Conservation (phyloP, 2,329 filamentous ascomycete genomes). For the Aspergillus oerlinghausenensis region DNA sequence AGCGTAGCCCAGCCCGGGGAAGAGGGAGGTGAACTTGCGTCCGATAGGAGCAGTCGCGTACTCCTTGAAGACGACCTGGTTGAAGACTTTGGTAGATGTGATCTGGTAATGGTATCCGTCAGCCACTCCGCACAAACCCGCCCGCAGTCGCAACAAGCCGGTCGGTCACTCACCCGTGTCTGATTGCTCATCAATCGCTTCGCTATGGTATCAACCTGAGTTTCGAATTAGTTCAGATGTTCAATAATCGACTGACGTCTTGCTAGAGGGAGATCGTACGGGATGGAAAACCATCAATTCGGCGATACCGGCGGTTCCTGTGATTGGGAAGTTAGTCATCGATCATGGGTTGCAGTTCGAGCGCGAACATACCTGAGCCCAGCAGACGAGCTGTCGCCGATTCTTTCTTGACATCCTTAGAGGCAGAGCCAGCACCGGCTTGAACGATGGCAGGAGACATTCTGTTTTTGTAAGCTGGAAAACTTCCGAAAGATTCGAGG, state of each 20-base stretch:
- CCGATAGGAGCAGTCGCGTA: slow-evolving; percentile 66
- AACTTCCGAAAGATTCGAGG: not conserved
- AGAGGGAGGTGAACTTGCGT: slow-evolving; percentile 88
- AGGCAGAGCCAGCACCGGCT: slow-evolving; percentile 41
- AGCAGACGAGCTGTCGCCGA: slow-evolving; percentile 82
- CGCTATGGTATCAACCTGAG: slow-evolving; percentile 90
- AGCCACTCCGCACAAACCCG: not conserved
- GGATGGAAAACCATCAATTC: slow-evolving; percentile 92
- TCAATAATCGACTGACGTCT: not conserved
- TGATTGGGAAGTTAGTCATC: slow-evolving; percentile 11
- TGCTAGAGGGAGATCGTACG: slow-evolving; percentile 46
- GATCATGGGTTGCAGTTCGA: slow-evolving; percentile 4
- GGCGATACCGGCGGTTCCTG: slow-evolving; percentile 87
- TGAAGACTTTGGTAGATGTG: slow-evolving; percentile 61
- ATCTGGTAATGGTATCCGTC: slow-evolving; percentile 44
- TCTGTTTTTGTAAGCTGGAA: slow-evolving; percentile 7
- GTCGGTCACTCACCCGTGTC: slow-evolving; percentile 54
- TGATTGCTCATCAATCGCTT: slow-evolving; percentile 99
- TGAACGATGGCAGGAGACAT: slow-evolving; percentile 54
- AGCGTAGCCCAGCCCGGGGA: slow-evolving; percentile 94
- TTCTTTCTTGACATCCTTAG: slow-evolving; percentile 72
- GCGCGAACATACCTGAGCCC: slow-evolving; percentile 68
- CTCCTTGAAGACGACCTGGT: slow-evolving; percentile 90
- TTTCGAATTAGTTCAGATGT: slow-evolving; percentile 17
- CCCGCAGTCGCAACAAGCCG: not conserved